Evolutionary conservation across 1,284 basidiomycete species (phyloP).

Genomic region (Dichomitus squalens): DNA sequence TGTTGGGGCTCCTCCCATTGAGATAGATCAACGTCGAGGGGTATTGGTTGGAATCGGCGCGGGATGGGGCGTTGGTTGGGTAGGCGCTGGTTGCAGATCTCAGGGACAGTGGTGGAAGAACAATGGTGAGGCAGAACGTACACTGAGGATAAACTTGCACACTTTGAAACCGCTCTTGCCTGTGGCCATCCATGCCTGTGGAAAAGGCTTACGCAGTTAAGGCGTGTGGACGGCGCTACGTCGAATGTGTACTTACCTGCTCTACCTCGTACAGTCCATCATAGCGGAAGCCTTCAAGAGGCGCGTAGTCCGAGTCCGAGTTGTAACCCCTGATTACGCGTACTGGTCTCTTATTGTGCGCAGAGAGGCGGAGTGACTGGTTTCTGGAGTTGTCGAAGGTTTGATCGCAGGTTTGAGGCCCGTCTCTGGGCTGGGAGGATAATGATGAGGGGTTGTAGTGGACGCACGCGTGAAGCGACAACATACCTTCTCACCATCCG

Average conservation of each 20-base stretch:
- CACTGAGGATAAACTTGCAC: conserved; percentile 23
- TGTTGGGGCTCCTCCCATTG: conserved; percentile 12
- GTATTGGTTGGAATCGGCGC: conserved; percentile 8
- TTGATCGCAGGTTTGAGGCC: conserved; percentile 38
- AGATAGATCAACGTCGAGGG: conserved; percentile 2
- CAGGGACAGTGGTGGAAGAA: neutral
- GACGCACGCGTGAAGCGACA: neutral
- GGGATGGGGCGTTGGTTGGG: conserved; percentile 23
- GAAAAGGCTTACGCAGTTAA: neutral
- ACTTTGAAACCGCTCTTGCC: conserved; percentile 25
- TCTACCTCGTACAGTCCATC: conserved; percentile 48
- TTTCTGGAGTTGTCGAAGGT: conserved; percentile 37
- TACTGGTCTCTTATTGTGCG: conserved; percentile 37
- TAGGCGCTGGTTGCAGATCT: conserved; percentile 11
- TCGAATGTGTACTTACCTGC: conserved; percentile 8
- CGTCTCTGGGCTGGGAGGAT: conserved; percentile 20
- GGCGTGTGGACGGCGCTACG: neutral
- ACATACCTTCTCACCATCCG: conserved; percentile 19
- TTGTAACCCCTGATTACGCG: conserved; percentile 43
- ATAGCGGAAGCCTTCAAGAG: conserved; percentile 44
- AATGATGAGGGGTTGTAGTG: neutral
- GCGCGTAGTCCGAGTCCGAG: conserved; percentile 32
- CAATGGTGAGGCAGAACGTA: neutral
- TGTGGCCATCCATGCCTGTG: conserved; percentile 22
- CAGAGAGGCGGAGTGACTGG: conserved; percentile 38